Base-by-base conservation (phyloP, 1,139 yeast species). In the Meyerozyma athensensis region DNA sequence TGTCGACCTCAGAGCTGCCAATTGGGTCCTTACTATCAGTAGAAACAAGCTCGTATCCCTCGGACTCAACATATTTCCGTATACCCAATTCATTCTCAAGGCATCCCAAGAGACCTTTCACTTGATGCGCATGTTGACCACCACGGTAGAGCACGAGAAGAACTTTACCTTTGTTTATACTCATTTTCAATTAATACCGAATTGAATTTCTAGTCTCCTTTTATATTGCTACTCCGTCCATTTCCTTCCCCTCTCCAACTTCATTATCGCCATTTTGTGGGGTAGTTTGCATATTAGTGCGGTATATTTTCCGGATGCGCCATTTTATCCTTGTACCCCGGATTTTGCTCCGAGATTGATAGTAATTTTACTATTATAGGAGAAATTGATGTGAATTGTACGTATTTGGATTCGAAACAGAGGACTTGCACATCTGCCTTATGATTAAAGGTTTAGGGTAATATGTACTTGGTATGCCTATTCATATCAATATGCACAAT, bases 1-100 rank as follows among this genome's bases (percentile, higher is more conserved):
- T 67, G 58, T 84, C 94, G 37, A 84, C 74, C 28, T 58, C 70
- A 1, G 84, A 73, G 48, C 61, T 47, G 17, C 60, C 61, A 36
- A 66, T 70, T n/a, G 85, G 85, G 40, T 28, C 32, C 32, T 28
- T 28, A 20, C 32, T 84, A 41, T 28, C 32, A 18, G 94, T 84
- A 38, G 84, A 68, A 32, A 80, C 74, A 47, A 83, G 66, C 40
- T 79, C 76, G 53, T 85, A 87, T 28, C 92, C 94, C 43, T 79
- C 65, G 14, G 64, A 57, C 53, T 81, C 86, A 37, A 89, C 71
- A 66, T 79, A 81, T 42, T 72, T 57, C 43, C 83, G 74, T 42
- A 84, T 65, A 6, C 94, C 94, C 41, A 85, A 73, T 52, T 84
- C 87, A 54, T 83, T 83, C 60, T 84, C 92, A 45, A 79, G 72